Evolutionary conservation across 108 stramenopile species (phyloP), one percentile per base, ranked within the genome.

Genomic region (Thalassiosira profunda): DNA sequence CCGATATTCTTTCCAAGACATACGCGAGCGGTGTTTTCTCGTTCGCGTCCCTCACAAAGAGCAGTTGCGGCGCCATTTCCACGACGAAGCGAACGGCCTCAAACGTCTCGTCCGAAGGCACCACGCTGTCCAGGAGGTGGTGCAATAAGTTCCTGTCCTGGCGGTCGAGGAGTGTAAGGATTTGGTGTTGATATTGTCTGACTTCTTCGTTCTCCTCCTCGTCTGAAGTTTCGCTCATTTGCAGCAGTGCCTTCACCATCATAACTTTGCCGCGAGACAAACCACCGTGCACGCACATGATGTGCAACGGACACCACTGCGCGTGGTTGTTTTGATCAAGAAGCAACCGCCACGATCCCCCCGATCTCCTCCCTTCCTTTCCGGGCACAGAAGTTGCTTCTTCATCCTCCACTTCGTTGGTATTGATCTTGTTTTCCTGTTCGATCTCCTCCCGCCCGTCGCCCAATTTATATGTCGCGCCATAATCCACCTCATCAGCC

Each of bases 111-210:
- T 68, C 65, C 1, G 49, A 40, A n/a, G 54, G 59, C 2, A 44
- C 25, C 10, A n/a, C 24, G 42, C 5, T 63, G 36, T 68, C 60
- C 25, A 44, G 17, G 2, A 61, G n/a, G 49, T 76, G 67, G 58
- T 76, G 75, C 9, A 76, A 62, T 11, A 76, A 46, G 31, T 59
- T 68, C 4, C 75, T 41, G 30, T 76, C 31, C 55, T 76, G 60
- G 24, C 66, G 66, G 30, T 76, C 75, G 34, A 62, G 31, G 8
- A 76, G 61, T 38, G 25, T 6, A n/a, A 76, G 36, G 44, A 63
- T 35, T 44, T 41, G 53, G 5, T 57, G 26, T 41, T 54, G 37
- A 9, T 15, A 4, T 9, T 46, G 29, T 6, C 25, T 40, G 6
- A 33, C 47, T 5, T 52, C 38, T 34, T 74, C 63, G 23, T 30